Base-by-base conservation (phyloP, 768 basidiomycete species). In the Russula sp. region DNA sequence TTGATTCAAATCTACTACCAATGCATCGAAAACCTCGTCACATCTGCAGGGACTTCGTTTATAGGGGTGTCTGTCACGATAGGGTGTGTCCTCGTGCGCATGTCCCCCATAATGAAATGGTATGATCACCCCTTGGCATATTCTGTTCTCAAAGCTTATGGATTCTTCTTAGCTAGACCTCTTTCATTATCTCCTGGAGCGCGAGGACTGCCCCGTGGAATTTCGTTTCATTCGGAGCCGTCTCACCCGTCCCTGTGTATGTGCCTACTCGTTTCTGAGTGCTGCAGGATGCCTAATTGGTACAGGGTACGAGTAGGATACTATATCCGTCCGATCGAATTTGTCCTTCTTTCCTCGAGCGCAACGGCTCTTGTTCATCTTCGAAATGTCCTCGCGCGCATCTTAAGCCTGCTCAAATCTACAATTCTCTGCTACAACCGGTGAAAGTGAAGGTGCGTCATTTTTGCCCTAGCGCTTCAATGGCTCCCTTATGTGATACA, bases 1-100 rank as follows among this genome's bases (percentile, higher is more conserved):
- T 35, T 10, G 7, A 2, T 9, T 6, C 41, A 2, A 0, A 3
- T 43, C 16, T 22, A 2, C 18, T 29, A 20, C 29, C 3, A 11
- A 41, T 13, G 22, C 29, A 38, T 35, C n/a, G 29, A 20, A 39
- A 13, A 20, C 32, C 61, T 48, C 20, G 45, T 6, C 0, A 25
- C 2, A 63, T 63, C 34, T 63, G 61, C 32, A 63, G 61, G 9
- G 18, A 34, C 18, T 63, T 48, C 57, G 14, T 54, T 20, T 63
- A 35, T 63, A 0, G 5, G 0, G 61, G 61, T 36, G 0, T 29
- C 20, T 63, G 61, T 47, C 11, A 13, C 8, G 34, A 53, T 13
- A 13, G 0, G 14, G 0, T 6, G 9, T 63, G 62, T 14, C 22
- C 22, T 2, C 57, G 51, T 16, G 51, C 42, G 7, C 62, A 63